phyloP scores from a whole-genome alignment of 805 yeast genomes.

The Candida andamanensis region DNA sequence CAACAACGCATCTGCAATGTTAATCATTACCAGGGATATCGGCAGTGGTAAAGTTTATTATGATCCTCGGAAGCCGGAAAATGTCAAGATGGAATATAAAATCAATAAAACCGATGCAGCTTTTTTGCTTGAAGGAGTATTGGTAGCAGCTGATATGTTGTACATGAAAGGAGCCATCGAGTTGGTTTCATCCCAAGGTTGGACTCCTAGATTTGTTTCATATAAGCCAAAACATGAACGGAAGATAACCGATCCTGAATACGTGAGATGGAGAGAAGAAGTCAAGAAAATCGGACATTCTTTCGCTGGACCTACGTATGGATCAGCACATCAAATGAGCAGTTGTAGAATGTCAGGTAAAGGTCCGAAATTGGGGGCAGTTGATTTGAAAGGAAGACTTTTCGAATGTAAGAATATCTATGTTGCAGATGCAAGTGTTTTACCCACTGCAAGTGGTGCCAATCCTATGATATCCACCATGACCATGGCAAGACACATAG shows the following conservation, averaged over 20 bases:
- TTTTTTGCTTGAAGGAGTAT: constrained; percentile 32
- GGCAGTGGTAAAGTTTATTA: constrained; percentile 33
- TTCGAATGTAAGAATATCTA: constrained; percentile 45
- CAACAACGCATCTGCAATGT: constrained; percentile 32
- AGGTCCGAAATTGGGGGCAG: constrained; percentile 41
- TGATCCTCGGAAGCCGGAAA: constrained; percentile 29
- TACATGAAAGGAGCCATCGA: constrained; percentile 47
- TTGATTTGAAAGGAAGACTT: constrained; percentile 39
- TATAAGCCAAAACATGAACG: constrained; percentile 33
- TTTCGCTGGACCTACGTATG: constrained; percentile 28
- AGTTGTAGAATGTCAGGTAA: constrained; percentile 47
- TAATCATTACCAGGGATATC: constrained; percentile 45
- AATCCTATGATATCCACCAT: constrained; percentile 50
- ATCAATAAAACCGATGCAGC: constrained; percentile 37
- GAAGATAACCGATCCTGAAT: constrained; percentile 39
- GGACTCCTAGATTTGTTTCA: constrained; percentile 34
- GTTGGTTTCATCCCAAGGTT: constrained; percentile 29
- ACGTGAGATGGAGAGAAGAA: constrained; percentile 29
- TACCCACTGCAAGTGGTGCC: constrained; percentile 51
- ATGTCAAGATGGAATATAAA: constrained; percentile 33
- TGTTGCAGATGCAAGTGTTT: constrained; percentile 46
- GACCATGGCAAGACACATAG: constrained; percentile 42
- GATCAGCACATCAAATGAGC: constrained; percentile 53
- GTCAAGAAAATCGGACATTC: constrained; percentile 24
- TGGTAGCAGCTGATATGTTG: constrained; percentile 39